Conservation (phyloP, 2,329 filamentous ascomycete genomes). For the Aspergillus unguis region DNA sequence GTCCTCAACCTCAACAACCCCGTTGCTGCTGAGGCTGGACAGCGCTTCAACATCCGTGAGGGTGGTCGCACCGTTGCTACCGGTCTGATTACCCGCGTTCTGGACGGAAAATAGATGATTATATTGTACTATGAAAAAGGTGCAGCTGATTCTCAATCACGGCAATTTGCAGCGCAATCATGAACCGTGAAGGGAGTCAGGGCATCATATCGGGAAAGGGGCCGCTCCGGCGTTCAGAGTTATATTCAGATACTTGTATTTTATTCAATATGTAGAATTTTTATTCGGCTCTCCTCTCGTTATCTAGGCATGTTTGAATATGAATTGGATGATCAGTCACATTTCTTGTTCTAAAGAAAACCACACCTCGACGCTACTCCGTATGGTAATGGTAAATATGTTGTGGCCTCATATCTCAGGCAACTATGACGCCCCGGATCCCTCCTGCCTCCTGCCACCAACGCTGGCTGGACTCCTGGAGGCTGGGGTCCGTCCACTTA, state of each 20-base stretch:
- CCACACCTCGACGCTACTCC: too few relatives aligned
- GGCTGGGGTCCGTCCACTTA: conserved; percentile 8
- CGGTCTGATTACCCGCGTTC: conserved; percentile 73
- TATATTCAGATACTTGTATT: conserved; percentile 35
- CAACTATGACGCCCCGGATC: conserved; percentile 8
- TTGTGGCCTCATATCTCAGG: conserved; percentile 17
- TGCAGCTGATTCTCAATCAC: conserved; percentile 24
- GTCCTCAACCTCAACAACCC: conserved; percentile 79
- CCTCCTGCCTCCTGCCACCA: not conserved
- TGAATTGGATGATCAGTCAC: conserved; percentile 17
- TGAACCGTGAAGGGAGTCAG: conserved; percentile 33
- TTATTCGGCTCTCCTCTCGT: conserved; percentile 27
- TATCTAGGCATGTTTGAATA: conserved; percentile 19
- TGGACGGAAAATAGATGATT: conserved; percentile 41
- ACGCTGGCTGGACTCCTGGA: not conserved
- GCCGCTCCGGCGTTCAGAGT: conserved; percentile 35
- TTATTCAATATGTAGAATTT: conserved; percentile 30
- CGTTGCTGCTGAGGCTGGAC: conserved; percentile 82
- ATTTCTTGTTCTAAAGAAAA: not conserved
- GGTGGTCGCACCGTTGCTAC: conserved; percentile 87
- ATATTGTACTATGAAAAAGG: conserved; percentile 32
- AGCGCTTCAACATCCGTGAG: conserved; percentile 98
- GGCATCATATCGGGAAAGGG: conserved; percentile 16
- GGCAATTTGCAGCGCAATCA: conserved; percentile 30
- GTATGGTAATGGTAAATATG: not conserved